Conservation (phyloP, 257 asterid species). For the Solanum paucissectum region DNA sequence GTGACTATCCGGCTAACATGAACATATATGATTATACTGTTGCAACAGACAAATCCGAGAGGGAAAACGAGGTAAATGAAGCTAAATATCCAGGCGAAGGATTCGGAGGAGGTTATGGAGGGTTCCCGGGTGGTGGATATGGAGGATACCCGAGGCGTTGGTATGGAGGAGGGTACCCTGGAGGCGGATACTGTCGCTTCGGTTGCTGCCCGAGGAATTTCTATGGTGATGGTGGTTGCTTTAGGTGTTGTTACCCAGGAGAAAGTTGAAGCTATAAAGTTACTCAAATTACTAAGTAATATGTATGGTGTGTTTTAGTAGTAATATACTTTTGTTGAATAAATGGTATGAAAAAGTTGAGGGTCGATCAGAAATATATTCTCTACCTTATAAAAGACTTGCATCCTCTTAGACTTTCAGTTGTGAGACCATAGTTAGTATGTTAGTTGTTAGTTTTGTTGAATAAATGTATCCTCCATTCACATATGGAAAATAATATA, state of each 20-base stretch:
- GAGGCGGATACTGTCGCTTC: not conserved
- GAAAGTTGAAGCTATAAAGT: not conserved
- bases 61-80: not conserved
- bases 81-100: not conserved
- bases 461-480: not conserved
- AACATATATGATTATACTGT: not conserved
- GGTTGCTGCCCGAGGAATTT: slow-evolving; percentile 3
- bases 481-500: not conserved
- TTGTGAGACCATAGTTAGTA: not conserved
- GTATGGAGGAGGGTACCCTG: not conserved
- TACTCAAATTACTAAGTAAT: not conserved
- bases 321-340: not conserved
- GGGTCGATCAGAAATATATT: accelerated
- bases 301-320: not conserved
- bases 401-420: accelerated
- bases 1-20: not conserved
- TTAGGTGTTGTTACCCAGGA: slow-evolving; percentile 8
- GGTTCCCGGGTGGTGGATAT: not conserved
- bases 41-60: not conserved
- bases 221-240: not conserved
- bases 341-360: not conserved
- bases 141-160: not conserved
- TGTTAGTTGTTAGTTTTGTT: not conserved
- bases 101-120: not conserved
- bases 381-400: not conserved